Conservation (phyloP, 129 eudicot genomes). For the Gnaphalium uliginosum region DNA sequence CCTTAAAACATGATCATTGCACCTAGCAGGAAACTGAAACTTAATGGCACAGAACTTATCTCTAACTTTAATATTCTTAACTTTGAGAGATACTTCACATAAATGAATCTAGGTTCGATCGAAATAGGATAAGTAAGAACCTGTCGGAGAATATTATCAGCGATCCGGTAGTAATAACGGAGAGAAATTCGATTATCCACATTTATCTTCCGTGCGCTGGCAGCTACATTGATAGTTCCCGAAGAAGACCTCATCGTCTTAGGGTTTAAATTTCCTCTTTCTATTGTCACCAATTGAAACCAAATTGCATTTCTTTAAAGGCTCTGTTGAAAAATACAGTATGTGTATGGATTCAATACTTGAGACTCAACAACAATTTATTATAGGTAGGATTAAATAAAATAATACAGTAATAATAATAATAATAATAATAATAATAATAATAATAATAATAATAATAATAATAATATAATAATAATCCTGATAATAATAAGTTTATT, state of each 20-base stretch:
- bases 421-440: no score
- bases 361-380: no score
- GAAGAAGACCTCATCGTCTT: slow-evolving; percentile 49
- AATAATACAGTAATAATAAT: no score
- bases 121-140: slow-evolving; percentile 22
- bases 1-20: no score
- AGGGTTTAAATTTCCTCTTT: slow-evolving; percentile 20
- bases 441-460: no score
- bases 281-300: slow-evolving; percentile 21
- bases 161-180: slow-evolving; percentile 72
- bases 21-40: no score
- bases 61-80: no score
- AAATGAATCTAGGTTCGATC: background rate
- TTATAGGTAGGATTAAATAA: no score
- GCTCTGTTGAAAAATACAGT: background rate
- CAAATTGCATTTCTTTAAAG: slow-evolving; percentile 19
- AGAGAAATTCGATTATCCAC: slow-evolving; percentile 84
- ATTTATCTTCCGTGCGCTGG: slow-evolving; percentile 56
- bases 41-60: no score
- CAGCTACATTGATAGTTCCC: slow-evolving; percentile 57
- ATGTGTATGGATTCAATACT: no score
- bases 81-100: background rate
- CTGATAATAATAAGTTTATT: no score
- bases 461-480: no score
- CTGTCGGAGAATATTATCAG: slow-evolving; percentile 88